Evolutionary conservation across 2,329 filamentous ascomycete species (phyloP), one percentile per base, ranked within the genome.

Genomic region (Aulographum hederae): DNA sequence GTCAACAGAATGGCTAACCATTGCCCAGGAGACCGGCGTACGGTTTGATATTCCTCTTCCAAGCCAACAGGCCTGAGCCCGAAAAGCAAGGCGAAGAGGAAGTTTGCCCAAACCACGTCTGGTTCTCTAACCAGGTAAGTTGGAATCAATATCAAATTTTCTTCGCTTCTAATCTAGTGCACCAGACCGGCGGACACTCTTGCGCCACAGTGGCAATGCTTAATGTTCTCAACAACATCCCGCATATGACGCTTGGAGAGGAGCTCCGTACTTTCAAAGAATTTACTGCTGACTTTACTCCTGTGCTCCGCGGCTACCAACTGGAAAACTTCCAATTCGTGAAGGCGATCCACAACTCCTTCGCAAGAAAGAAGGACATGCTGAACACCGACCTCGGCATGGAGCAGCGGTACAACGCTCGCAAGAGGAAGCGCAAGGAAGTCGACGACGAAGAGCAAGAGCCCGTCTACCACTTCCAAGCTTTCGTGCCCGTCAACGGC

Each of bases 151-250:
- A n/a, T n/a, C n/a, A n/a, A n/a, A n/a, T n/a, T n/a, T n/a, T n/a
- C n/a, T n/a, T n/a, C n/a, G n/a, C n/a, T n/a, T n/a, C n/a, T n/a
- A n/a, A n/a, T n/a, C n/a, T n/a, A n/a, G n/a, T n/a, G n/a, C n/a
- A n/a, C n/a, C n/a, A n/a, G n/a, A n/a, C n/a, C n/a, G n/a, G n/a
- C n/a, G n/a, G n/a, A n/a, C n/a, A n/a, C n/a, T n/a, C 82, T 17
- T 98, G 89, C 53, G 89, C 82, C 14, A 89, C 81, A n/a, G 71
- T 94, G 28, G 84, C 89, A 3, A 62, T 95, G 41, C 66, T 94
- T 43, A 95, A 95, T 45, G 92, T 94, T 37, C 60, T 93, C 46
- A 91, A 93, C 69, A 95, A 95, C 47, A 65, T 73, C 16, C 58
- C 69, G 0, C 18, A 33, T 0, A 53, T 82, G 3, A 56, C 71